Evolutionary conservation across 257 asterid genomes (phyloP).

Genomic region (Nicotiana benthamiana): DNA sequence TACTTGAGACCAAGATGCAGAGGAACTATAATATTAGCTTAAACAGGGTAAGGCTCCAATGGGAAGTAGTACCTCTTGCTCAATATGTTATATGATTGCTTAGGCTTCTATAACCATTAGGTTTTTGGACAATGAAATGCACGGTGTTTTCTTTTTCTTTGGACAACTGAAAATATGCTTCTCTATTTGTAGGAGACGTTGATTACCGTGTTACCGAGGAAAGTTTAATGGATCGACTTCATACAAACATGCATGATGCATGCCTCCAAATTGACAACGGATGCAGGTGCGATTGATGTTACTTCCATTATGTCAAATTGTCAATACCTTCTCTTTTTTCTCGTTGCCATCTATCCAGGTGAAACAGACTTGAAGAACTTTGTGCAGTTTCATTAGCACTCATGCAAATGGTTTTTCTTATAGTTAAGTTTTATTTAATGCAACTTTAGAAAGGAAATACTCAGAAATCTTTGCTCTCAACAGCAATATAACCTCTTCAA

Average conservation of each 20-base stretch:
- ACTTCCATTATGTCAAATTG: not conserved
- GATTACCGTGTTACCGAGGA: slow-evolving; percentile 59
- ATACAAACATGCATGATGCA: slow-evolving; percentile 66
- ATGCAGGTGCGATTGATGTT: slow-evolving; percentile 46
- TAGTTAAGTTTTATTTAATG: not conserved
- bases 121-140: not conserved
- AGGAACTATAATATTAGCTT: not conserved
- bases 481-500: not conserved
- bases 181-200: slow-evolving; percentile 39
- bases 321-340: not conserved
- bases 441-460: not conserved
- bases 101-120: not conserved
- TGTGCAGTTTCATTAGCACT: not conserved
- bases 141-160: not conserved
- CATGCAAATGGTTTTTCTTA: not conserved
- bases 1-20: not conserved
- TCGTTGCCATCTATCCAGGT: too few relatives aligned
- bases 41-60: not conserved
- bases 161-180: not conserved
- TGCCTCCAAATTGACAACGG: slow-evolving; percentile 51
- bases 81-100: not conserved
- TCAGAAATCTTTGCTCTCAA: not conserved
- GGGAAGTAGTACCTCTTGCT: not conserved
- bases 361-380: too few relatives aligned
- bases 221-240: slow-evolving; percentile 68